Evolutionary conservation across 2,329 filamentous ascomycete species (phyloP).

Genomic region (Apiospora aurea): DNA sequence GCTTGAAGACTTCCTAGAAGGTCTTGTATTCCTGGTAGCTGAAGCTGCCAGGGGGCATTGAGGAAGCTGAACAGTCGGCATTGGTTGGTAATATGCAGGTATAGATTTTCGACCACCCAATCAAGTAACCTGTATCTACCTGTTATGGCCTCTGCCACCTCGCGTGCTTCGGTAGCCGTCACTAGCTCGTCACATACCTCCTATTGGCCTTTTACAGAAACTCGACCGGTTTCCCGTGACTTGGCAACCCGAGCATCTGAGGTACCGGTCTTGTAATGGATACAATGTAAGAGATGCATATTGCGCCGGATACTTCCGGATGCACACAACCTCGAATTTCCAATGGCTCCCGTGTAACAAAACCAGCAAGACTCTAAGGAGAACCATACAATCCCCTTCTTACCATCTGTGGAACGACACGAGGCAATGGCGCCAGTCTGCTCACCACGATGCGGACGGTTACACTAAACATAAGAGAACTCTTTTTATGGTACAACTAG

Average conservation of each 20-base stretch:
- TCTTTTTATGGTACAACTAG: constrained; percentile 63
- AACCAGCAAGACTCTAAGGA: background rate
- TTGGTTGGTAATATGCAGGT: background rate
- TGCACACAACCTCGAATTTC: background rate
- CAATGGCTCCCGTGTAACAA: background rate
- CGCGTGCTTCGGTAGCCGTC: background rate
- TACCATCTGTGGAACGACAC: background rate
- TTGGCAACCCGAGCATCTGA: too few relatives aligned
- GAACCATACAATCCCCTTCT: background rate
- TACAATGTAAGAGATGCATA: background rate
- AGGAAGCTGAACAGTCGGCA: background rate
- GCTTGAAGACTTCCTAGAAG: background rate
- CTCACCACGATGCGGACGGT: constrained; percentile 15
- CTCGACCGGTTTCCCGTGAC: background rate
- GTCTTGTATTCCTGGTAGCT: background rate
- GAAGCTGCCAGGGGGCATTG: background rate
- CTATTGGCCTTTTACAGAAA: constrained; percentile 6
- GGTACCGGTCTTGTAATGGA: background rate
- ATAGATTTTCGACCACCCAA: background rate
- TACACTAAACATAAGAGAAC: constrained; percentile 41
- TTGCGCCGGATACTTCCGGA: background rate
- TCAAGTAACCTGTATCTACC: background rate
- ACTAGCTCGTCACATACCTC: background rate
- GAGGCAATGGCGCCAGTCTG: background rate
- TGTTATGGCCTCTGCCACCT: background rate